phyloP scores from a whole-genome alignment of 768 basidiomycete species.

The Boletus patriciae region DNA sequence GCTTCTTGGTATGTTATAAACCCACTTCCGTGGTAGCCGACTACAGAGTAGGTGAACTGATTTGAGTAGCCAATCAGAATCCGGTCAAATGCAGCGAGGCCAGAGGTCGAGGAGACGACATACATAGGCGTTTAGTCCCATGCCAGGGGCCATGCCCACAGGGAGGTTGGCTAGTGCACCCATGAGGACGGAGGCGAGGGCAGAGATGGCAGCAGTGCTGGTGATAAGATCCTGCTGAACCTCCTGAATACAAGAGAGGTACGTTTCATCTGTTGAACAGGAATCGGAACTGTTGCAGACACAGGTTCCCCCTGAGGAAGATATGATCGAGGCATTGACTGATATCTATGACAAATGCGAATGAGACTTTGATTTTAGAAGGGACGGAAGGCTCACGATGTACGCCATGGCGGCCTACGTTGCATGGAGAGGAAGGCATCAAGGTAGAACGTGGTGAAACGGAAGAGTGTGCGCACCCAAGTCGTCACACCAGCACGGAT shows the following conservation, averaged over 20 bases:
- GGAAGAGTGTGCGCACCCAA: conserved; percentile 54
- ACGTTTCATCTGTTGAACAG: conserved; percentile 52
- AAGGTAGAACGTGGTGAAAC: conserved; percentile 5
- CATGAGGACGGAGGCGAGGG: conserved; percentile 78
- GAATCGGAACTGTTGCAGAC: conserved; percentile 62
- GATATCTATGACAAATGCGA: conserved; percentile 53
- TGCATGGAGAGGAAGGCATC: neutral
- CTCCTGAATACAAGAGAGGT: conserved; percentile 57
- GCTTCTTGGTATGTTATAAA: conserved; percentile 77
- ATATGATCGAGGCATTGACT: conserved; percentile 80
- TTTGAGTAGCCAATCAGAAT: neutral
- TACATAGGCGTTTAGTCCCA: conserved; percentile 82
- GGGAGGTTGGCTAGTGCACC: conserved; percentile 85
- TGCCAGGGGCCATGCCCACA: conserved; percentile 83
- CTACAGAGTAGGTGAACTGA: conserved; percentile 85
- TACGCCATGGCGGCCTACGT: conserved; percentile 78
- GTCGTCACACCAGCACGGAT: conserved; percentile 78
- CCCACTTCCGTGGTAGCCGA: conserved; percentile 75
- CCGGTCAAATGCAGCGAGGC: neutral
- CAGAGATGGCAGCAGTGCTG: conserved; percentile 74
- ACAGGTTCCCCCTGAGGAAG: conserved; percentile 78
- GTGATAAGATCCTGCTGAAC: conserved; percentile 79
- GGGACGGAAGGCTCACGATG: conserved; percentile 49
- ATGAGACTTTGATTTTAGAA: neutral
- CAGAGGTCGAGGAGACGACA: conserved; percentile 24